Evolutionary conservation across 1,284 basidiomycete genomes (phyloP).

Genomic region (Violaceomyces palustris): DNA sequence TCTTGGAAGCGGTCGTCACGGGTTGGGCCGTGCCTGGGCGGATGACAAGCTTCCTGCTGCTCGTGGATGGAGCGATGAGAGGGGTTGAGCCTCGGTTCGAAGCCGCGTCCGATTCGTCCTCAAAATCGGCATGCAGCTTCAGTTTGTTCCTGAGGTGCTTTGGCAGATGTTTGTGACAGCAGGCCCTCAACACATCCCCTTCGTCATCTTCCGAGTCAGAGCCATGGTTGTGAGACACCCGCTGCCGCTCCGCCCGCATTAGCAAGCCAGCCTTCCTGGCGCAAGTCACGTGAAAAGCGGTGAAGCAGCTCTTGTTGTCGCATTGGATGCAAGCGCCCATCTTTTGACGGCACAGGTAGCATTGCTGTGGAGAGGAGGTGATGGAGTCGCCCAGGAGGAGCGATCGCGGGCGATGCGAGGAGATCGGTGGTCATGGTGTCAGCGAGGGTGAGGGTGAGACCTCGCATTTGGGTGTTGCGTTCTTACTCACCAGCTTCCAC

Average conservation of each 20-base stretch:
- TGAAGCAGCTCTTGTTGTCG: conserved; percentile 81
- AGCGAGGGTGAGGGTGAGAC: background rate
- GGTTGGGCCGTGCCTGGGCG: conserved; percentile 6
- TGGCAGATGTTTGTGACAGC: conserved; percentile 48
- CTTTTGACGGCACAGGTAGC: conserved; percentile 74
- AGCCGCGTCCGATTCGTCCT: conserved; percentile 6
- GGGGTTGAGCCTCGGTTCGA: conserved; percentile 15
- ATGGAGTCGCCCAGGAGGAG: background rate
- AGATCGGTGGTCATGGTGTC: background rate
- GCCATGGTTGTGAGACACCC: conserved; percentile 24
- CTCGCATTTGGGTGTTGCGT: background rate
- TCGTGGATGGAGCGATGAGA: conserved; percentile 12
- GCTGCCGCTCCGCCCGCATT: conserved; percentile 30
- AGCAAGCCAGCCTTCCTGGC: conserved; percentile 60
- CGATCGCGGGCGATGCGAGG: background rate
- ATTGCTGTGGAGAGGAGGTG: no score
- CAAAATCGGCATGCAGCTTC: conserved; percentile 28
- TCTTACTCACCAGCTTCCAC: conserved; percentile 93
- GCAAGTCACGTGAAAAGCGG: conserved; percentile 92
- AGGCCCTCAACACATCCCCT: conserved; percentile 31
- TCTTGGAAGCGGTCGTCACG: conserved; percentile 53
- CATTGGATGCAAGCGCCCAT: conserved; percentile 96
- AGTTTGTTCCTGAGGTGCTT: conserved; percentile 18
- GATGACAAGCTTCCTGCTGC: conserved; percentile 12
- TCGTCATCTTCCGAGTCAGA: conserved; percentile 16